Evolutionary conservation across 2,329 filamentous ascomycete genomes (phyloP), one percentile per base, ranked within the genome.

Genomic region (Xylaria arbuscula): DNA sequence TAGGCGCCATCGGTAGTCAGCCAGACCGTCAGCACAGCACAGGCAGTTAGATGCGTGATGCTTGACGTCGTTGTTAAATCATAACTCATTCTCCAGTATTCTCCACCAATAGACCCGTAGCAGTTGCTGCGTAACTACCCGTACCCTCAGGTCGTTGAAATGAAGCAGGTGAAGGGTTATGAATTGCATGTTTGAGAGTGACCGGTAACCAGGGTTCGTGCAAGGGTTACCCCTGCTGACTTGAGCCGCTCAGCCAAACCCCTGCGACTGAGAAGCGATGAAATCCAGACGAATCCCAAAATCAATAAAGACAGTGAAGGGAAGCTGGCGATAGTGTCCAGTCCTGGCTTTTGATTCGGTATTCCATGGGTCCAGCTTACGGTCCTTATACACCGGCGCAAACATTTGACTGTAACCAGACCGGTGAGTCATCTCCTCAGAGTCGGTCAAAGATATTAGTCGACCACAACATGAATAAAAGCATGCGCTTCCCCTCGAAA

Each of bases 121-220:
- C 68, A 45, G 22, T 57, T 42, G n/a, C 34, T 32, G 28, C 19
- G 36, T 22, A 63, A 63, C 67, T 69, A 59, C 60, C 64, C 64
- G 67, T 64, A 67, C 64, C 65, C 58, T 68, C 28, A 57, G 13
- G 11, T 36, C 32, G 38, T 47, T 48, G 54, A 63, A 61, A 55
- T 36, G 58, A 57, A 62, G 36, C 34, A 59, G 56, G 50, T 32
- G 61, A 66, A 47, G 40, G 38, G 53, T 55, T 60, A 19, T 40
- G 56, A 50, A 53, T 59, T 60, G 28, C 62, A 69, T 66, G 69
- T 62, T 61, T 60, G 51, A 68, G 45, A 54, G 50, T 32, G 54
- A 69, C 64, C 66, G 63, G 64, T 62, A 65, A 58, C 64, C 69
- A 70, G 68, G 69, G 67, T 67, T 65, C 8, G 54, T 69, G 58